These are phyloP conservation scores for Mortierella polycephala DNA, from an alignment of 371 early-diverging fungal genomes.

Conservation along the genomic window DNA sequence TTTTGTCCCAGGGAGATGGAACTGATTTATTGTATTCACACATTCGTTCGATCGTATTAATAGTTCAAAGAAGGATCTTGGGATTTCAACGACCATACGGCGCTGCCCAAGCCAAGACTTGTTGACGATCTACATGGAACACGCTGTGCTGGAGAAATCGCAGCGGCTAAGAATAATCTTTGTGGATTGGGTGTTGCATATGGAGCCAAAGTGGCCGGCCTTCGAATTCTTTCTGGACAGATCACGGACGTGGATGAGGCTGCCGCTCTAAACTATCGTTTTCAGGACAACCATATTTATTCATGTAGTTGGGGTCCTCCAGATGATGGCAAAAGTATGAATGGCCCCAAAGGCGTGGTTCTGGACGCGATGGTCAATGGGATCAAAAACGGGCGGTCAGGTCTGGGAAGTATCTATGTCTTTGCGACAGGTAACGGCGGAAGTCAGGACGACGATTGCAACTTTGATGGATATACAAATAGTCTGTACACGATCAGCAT, in stretches of 20 bases:
- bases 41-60: neutral
- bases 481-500: conserved; percentile 95
- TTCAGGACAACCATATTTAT: conserved; percentile 90
- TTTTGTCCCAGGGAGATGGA: neutral
- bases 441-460: conserved; percentile 86
- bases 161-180: conserved; percentile 85
- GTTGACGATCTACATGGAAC: conserved; percentile 94
- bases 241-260: conserved; percentile 94
- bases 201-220: conserved; percentile 85
- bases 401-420: conserved; percentile 90
- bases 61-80: conserved; percentile 89
- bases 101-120: conserved; percentile 80
- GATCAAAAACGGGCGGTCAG: conserved; percentile 83
- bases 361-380: conserved; percentile 86
- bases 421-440: conserved; percentile 98
- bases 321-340: conserved; percentile 91
- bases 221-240: conserved; percentile 90
- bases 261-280: conserved; percentile 85
- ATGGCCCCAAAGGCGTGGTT: conserved; percentile 86
- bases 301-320: conserved; percentile 97
- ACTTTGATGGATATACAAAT: conserved; percentile 97
- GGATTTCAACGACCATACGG: conserved; percentile 89
- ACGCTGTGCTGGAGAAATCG: conserved; percentile 96
- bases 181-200: conserved; percentile 96
- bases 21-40: neutral